phyloP scores from a whole-genome alignment of 768 basidiomycete genomes.

The Phylloporus scabripes region DNA sequence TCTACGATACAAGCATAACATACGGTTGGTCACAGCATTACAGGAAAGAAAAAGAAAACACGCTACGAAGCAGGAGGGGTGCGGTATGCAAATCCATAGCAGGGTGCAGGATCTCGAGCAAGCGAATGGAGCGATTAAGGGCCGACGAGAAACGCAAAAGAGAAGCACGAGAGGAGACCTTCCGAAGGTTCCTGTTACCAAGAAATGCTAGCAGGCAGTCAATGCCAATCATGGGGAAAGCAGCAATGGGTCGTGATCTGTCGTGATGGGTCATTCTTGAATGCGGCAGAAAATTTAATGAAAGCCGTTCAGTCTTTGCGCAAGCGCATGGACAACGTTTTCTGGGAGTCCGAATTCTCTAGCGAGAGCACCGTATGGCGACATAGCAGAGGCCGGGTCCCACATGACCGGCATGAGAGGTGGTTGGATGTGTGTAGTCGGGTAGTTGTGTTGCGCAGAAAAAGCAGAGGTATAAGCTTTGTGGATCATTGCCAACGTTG shows the following conservation, averaged over 20 bases:
- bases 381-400: conserved; percentile 9
- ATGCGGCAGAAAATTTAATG: conserved; percentile 9
- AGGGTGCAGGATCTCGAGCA: conserved; percentile 10
- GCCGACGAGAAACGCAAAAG: conserved; percentile 13
- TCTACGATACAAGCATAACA: conserved; percentile 30
- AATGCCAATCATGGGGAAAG: conserved; percentile 18
- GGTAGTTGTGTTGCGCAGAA: conserved; percentile 8
- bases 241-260: conserved; percentile 11
- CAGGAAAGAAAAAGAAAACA: conserved; percentile 12
- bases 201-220: conserved; percentile 25
- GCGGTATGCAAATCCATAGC: conserved; percentile 28
- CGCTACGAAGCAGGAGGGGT: conserved; percentile 7
- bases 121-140: conserved; percentile 15
- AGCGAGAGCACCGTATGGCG: conserved; percentile 51
- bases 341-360: conserved; percentile 72
- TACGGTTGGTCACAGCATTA: conserved; percentile 19
- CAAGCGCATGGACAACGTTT: conserved; percentile 60
- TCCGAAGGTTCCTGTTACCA: conserved; percentile 20
- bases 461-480: conserved; percentile 26
- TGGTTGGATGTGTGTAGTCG: conserved; percentile 7
- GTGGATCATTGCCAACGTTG: conserved; percentile 41
- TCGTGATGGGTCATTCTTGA: conserved; percentile 6
- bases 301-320: conserved; percentile 44
- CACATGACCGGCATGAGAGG: conserved; percentile 19
- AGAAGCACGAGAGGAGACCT: conserved; percentile 7